Conservation (phyloP, 495 filamentous ascomycete species). For the Chaetomium cochliodes region DNA sequence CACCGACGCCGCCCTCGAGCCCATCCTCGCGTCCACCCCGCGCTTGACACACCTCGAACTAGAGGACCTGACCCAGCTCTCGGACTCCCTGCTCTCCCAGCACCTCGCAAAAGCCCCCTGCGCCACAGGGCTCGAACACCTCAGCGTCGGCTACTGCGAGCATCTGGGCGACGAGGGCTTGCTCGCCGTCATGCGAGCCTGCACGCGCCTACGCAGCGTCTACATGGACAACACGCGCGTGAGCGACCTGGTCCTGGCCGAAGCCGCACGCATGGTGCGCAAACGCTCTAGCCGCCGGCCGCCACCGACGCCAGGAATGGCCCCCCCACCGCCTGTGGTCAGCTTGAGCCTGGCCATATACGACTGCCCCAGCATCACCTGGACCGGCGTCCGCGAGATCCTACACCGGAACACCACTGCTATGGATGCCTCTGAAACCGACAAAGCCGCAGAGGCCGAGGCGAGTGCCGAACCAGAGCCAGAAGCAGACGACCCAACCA, state of each 20-base stretch:
- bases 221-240: conserved; percentile 95
- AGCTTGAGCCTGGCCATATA: conserved; percentile 80
- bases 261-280: conserved; percentile 75
- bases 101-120: conserved; percentile 72
- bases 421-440: conserved; percentile 24
- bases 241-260: conserved; percentile 81
- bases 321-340: conserved; percentile 34
- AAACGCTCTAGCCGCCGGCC: conserved; percentile 48
- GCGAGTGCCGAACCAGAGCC: not conserved
- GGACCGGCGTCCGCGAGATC: conserved; percentile 87
- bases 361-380: conserved; percentile 86
- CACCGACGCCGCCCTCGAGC: conserved; percentile 69
- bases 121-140: conserved; percentile 65
- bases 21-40: conserved; percentile 71
- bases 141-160: conserved; percentile 89
- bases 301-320: not conserved
- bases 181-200: conserved; percentile 75
- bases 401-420: conserved; percentile 78
- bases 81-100: conserved; percentile 68
- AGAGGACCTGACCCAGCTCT: conserved; percentile 77
- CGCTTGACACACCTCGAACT: conserved; percentile 82
- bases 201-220: conserved; percentile 63
- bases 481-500: not conserved
- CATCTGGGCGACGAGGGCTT: conserved; percentile 79
- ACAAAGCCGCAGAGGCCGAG: not conserved